Evolutionary conservation across 768 basidiomycete genomes (phyloP).

Genomic region (Termitomyces bulborhizus): DNA sequence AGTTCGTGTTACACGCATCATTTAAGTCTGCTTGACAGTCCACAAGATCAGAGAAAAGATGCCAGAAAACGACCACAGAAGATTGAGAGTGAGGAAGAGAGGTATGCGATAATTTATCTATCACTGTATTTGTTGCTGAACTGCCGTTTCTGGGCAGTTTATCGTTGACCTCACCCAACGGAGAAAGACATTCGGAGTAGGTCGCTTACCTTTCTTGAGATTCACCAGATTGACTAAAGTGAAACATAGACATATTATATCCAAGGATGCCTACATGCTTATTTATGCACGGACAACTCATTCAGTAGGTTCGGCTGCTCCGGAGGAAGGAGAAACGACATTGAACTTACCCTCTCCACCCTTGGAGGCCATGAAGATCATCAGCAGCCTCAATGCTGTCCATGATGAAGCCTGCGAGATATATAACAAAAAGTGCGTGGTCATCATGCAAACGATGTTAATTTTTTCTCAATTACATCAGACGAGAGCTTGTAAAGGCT

Average conservation of each 20-base stretch:
- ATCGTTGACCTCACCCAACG: background rate
- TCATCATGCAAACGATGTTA: background rate
- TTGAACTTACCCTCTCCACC: slow-evolving; percentile 35
- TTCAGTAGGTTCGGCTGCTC: background rate
- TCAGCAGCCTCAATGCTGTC: slow-evolving; percentile 46
- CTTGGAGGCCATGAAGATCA: slow-evolving; percentile 42
- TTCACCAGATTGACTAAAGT: background rate
- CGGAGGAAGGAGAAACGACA: background rate
- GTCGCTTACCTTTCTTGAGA: background rate
- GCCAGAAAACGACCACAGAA: slow-evolving; percentile 37
- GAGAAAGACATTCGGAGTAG: slow-evolving; percentile 1
- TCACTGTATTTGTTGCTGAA: background rate
- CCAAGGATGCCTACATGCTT: slow-evolving; percentile 93
- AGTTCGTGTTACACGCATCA: background rate
- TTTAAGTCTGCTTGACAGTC: slow-evolving; percentile 13
- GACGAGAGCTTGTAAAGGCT: slow-evolving; percentile 34
- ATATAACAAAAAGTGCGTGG: slow-evolving; percentile 40
- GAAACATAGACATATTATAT: slow-evolving; percentile 46
- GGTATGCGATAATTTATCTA: background rate
- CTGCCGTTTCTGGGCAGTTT: background rate
- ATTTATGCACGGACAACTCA: slow-evolving; percentile 63
- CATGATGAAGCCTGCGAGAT: slow-evolving; percentile 50
- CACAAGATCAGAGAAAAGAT: slow-evolving; percentile 27
- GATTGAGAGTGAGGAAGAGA: slow-evolving; percentile 55
- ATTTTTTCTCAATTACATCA: slow-evolving; percentile 16